phyloP scores from a whole-genome alignment of 176 grass and related monocot species.

The Eragrostis nindensis region DNA sequence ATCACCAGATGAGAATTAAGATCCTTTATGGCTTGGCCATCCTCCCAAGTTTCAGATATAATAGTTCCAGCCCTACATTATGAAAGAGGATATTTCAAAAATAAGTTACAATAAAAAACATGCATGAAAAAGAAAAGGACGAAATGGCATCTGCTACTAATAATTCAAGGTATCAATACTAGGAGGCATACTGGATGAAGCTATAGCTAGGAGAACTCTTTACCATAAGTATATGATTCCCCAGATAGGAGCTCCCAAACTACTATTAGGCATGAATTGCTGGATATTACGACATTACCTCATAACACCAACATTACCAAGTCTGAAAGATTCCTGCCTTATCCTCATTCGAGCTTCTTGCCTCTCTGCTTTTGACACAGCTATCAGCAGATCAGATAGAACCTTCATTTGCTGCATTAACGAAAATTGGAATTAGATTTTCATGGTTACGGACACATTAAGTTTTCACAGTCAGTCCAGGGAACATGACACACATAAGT shows the following conservation, averaged over 20 bases:
- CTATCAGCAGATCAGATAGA: slow-evolving; percentile 86
- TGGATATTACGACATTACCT: slow-evolving; percentile 51
- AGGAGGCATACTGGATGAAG: slow-evolving; percentile 19
- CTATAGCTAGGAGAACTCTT: slow-evolving; percentile 3
- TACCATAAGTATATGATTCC: background rate
- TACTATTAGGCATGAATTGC: slow-evolving; percentile 13
- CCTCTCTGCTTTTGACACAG: slow-evolving; percentile 97
- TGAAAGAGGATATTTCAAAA: slow-evolving; percentile 19
- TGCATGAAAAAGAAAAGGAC: slow-evolving; percentile 7
- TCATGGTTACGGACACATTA: slow-evolving; percentile 1
- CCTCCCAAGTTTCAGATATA: slow-evolving; percentile 98
- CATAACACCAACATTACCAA: slow-evolving; percentile 97
- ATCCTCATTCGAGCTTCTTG: slow-evolving; percentile 91
- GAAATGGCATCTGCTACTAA: background rate
- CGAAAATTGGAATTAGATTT: slow-evolving; percentile 40
- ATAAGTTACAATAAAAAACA: slow-evolving; percentile 8
- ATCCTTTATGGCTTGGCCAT: slow-evolving; percentile 97
- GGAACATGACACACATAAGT: too few species aligned
- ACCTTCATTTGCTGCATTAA: slow-evolving; percentile 84
- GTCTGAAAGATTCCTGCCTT: slow-evolving; percentile 93
- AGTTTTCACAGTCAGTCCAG: background rate
- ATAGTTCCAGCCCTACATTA: slow-evolving; percentile 89
- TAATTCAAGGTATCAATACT: slow-evolving; percentile 5
- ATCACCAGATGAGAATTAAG: slow-evolving; percentile 91
- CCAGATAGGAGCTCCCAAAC: slow-evolving; percentile 7